A percentile compares a stretch with the other conserved stretches of the same genome.
These are phyloP conservation scores for Pseudonectria buxi DNA, from an alignment of 2,329 filamentous ascomycete genomes.

Conservation along the genomic window DNA sequence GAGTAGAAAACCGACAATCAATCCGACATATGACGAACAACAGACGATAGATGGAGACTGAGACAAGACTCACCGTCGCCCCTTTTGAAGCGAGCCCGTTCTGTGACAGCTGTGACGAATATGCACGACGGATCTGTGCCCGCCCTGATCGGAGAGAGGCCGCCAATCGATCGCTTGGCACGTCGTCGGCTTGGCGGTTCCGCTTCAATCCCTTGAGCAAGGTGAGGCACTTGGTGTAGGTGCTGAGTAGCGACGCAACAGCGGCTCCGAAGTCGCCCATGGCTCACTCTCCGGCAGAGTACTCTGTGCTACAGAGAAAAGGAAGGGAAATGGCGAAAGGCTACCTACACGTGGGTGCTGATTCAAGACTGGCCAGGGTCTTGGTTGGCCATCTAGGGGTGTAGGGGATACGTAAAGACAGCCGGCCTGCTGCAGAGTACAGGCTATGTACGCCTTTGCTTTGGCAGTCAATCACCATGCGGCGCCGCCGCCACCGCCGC, in stretches of 20 bases:
- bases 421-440: too few relatives aligned
- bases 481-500: too few relatives aligned
- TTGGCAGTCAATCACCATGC: too few relatives aligned
- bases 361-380: constrained; percentile 1
- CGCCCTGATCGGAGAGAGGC: constrained; percentile 34
- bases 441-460: too few relatives aligned
- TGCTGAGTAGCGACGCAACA: constrained; percentile 38
- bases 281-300: neutral
- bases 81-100: constrained; percentile 36
- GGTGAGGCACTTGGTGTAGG: constrained; percentile 40
- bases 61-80: constrained; percentile 39
- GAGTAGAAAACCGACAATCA: too few relatives aligned
- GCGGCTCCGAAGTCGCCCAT: constrained; percentile 36
- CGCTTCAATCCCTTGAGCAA: constrained; percentile 32
- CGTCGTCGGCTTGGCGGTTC: constrained; percentile 11
- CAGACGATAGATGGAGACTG: neutral
- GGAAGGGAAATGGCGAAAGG: too few relatives aligned
- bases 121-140: constrained; percentile 35
- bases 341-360: neutral
- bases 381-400: neutral
- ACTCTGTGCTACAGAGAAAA: too few relatives aligned
- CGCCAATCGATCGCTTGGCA: constrained; percentile 23
- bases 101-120: constrained; percentile 34
- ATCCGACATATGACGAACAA: constrained; percentile 3
- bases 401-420: too few relatives aligned